A percentile compares a stretch with the other conserved stretches of the same genome.
Conservation (phyloP, 192 early-diverging fungal genomes). For the Backusella sp. region DNA sequence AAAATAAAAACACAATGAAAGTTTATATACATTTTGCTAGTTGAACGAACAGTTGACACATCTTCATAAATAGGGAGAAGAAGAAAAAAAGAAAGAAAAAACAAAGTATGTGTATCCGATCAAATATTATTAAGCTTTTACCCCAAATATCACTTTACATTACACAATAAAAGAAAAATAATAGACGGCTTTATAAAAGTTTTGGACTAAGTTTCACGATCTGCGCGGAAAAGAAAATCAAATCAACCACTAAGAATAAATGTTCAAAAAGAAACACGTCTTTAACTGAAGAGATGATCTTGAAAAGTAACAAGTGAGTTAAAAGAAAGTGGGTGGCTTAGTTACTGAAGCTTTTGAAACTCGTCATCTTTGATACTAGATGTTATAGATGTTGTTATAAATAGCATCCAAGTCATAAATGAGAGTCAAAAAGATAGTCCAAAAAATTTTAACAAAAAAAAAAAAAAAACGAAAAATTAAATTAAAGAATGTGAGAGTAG, state of each 20-base stretch:
- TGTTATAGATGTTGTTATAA: background rate
- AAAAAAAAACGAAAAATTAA: background rate
- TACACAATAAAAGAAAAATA: background rate
- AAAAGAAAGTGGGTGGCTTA: background rate
- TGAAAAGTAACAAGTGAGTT: background rate
- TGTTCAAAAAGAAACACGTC: background rate
- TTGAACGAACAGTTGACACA: background rate
- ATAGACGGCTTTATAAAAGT: constrained; percentile 2
- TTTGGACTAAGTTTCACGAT: background rate
- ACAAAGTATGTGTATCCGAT: background rate
- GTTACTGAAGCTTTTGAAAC: background rate
- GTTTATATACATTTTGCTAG: background rate
- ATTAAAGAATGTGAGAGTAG: background rate
- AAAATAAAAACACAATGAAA: background rate
- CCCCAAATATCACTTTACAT: background rate
- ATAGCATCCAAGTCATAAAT: background rate
- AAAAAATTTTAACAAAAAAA: background rate
- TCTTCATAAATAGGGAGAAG: background rate
- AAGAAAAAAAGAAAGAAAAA: background rate
- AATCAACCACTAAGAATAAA: background rate
- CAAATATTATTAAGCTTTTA: background rate
- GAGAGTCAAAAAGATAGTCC: background rate
- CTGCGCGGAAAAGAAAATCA: background rate
- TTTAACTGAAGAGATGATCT: background rate
- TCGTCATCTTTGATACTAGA: background rate